phyloP scores from a whole-genome alignment of 2,329 filamentous ascomycete genomes.

The Aspergillus unguis region DNA sequence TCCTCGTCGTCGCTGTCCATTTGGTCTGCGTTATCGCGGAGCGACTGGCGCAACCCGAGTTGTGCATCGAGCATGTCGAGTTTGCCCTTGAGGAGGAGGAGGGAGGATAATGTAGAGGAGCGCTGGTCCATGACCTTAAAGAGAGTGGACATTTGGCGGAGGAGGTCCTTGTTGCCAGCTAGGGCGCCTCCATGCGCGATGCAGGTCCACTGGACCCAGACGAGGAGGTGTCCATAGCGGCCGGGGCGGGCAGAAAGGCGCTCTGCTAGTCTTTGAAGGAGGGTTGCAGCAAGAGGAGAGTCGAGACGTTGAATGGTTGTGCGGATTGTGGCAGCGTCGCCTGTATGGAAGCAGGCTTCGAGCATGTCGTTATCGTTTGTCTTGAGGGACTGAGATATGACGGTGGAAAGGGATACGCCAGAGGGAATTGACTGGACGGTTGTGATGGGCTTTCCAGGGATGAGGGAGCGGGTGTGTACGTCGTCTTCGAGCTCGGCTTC shows the following conservation, averaged over 20 bases:
- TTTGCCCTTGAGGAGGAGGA: slow-evolving; percentile 89
- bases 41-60: slow-evolving; percentile 71
- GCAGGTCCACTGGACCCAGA: slow-evolving; percentile 94
- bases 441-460: slow-evolving; percentile 44
- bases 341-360: slow-evolving; percentile 84
- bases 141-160: slow-evolving; percentile 72
- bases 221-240: slow-evolving; percentile 82
- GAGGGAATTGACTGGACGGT: slow-evolving; percentile 59
- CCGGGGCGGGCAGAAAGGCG: slow-evolving; percentile 83
- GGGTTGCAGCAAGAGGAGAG: slow-evolving; percentile 71
- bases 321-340: slow-evolving; percentile 72
- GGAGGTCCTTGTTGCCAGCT: slow-evolving; percentile 77
- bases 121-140: slow-evolving; percentile 86
- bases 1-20: slow-evolving; percentile 59
- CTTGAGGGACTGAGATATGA: slow-evolving; percentile 87
- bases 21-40: slow-evolving; percentile 52
- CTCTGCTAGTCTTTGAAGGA: slow-evolving; percentile 82
- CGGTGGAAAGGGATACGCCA: slow-evolving; percentile 79
- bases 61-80: slow-evolving; percentile 91
- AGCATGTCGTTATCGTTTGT: slow-evolving; percentile 88
- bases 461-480: slow-evolving; percentile 43
- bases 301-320: slow-evolving; percentile 89
- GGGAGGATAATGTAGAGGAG: slow-evolving; percentile 72
- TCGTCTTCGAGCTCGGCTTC: slow-evolving; percentile 48
- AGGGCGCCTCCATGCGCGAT: slow-evolving; percentile 89